phyloP scores from a whole-genome alignment of 1,284 basidiomycete genomes.

The Trichosporon sp. region DNA sequence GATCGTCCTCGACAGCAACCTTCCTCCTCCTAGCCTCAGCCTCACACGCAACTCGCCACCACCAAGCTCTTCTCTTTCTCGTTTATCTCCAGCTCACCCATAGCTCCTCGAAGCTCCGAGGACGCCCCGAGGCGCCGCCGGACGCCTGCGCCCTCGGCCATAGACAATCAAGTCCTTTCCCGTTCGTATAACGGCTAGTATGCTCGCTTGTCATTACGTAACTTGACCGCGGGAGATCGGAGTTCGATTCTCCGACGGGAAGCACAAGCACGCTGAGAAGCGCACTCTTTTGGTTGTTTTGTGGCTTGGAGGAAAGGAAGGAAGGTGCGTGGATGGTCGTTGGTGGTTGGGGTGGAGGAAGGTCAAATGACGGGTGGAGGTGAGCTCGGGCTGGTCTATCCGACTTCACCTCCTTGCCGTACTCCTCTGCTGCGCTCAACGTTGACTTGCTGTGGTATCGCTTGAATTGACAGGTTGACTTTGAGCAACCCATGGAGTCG shows the following conservation, averaged over 20 bases:
- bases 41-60: too few species aligned
- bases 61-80: too few species aligned
- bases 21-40: too few species aligned
- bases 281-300: background rate
- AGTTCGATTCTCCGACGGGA: constrained; percentile 3
- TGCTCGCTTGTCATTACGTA: constrained; percentile 15
- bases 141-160: background rate
- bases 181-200: constrained; percentile 15
- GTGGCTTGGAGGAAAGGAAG: background rate
- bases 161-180: background rate
- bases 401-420: too few species aligned
- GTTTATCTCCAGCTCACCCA: background rate
- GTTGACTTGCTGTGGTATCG: too few species aligned
- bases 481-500: background rate
- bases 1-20: too few species aligned
- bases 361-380: background rate
- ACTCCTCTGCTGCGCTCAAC: too few species aligned
- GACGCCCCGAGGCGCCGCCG: background rate
- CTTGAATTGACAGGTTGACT: too few species aligned
- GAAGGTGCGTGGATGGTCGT: background rate
- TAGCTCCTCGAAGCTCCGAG: too few species aligned
- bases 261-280: background rate
- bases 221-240: constrained; percentile 14
- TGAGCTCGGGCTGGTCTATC: background rate
- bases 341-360: background rate